Base-by-base conservation (phyloP, 768 basidiomycete genomes). In the Russula vinacea region DNA sequence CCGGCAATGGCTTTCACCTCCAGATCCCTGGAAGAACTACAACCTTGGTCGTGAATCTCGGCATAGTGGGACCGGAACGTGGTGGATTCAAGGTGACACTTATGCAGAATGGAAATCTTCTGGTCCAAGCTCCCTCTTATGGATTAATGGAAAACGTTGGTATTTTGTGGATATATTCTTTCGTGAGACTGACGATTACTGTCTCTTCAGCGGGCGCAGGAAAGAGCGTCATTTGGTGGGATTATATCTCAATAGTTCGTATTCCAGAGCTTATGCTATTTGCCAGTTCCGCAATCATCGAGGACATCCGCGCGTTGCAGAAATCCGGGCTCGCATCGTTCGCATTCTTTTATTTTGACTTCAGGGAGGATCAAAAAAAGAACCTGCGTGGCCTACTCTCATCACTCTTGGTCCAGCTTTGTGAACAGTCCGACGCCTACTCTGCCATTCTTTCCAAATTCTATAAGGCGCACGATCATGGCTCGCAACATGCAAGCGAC, bases 101-200 rank as follows among this genome's bases (percentile, higher is more conserved):
- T 56, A 56, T 24, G 17, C 19, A 2, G 24, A 62, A 14, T 62
- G 61, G 61, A 62, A 51, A 5, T 11, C 6, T 5, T 29, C 45
- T 22, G 45, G 45, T 16, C 13, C 53, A 14, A 54, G 35, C 13
- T 56, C 47, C 13, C 26, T 62, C 3, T 39, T 62, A n/a, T 62
- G 61, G 61, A 49, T 62, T 1, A 29, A 49, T 14, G 61, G 61
- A n/a, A 62, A 62, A 32, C 55, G 61, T 62, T 6, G 17, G 45
- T 19, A 40, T 50, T 10, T 51, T 10, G 6, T 37, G 14, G 29
- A 11, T 5, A 7, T 62, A 10, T 11, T 14, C 1, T 5, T 11
- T 26, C 7, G 5, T 14, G 8, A 10, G 4, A 13, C 39, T 62
- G 47, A 56, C 7, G 2, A 5, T 16, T 35, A 19, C 33, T 17